Evolutionary conservation across 441 rosid species (phyloP).

Genomic region (Bruguiera hainesii): DNA sequence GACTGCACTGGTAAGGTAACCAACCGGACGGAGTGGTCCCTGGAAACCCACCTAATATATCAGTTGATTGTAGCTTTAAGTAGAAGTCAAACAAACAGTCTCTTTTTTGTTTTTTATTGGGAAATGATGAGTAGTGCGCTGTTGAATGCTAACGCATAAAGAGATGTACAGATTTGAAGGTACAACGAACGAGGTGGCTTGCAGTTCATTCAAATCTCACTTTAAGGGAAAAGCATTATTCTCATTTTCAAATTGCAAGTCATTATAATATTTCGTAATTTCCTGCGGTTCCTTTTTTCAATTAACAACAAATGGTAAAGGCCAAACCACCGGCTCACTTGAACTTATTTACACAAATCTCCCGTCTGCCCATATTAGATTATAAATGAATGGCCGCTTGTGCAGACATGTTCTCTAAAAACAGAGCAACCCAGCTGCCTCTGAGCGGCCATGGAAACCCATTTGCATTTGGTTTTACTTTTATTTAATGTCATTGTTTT

Average conservation of each 20-base stretch:
- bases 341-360: background rate
- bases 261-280: background rate
- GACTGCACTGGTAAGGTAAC: background rate
- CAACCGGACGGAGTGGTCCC: conserved; percentile 14
- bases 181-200: too few relatives aligned
- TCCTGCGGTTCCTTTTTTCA: background rate
- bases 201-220: too few relatives aligned
- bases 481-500: conserved; percentile 25
- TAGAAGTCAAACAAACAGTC: conserved; percentile 16
- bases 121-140: too few relatives aligned
- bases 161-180: too few relatives aligned
- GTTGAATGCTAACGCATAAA: too few relatives aligned
- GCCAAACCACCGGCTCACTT: background rate
- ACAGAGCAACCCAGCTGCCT: background rate
- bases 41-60: background rate
- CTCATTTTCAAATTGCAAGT: background rate
- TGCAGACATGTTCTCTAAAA: conserved; percentile 2
- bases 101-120: too few relatives aligned
- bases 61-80: background rate
- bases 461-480: conserved; percentile 17
- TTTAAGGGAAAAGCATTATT: background rate
- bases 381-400: background rate
- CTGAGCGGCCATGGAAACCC: conserved; percentile 22
- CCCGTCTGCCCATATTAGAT: background rate
- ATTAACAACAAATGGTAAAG: background rate